Evolutionary conservation across 2,329 filamentous ascomycete species (phyloP), one percentile per base, ranked within the genome.

Genomic region (Neonectria punicea): DNA sequence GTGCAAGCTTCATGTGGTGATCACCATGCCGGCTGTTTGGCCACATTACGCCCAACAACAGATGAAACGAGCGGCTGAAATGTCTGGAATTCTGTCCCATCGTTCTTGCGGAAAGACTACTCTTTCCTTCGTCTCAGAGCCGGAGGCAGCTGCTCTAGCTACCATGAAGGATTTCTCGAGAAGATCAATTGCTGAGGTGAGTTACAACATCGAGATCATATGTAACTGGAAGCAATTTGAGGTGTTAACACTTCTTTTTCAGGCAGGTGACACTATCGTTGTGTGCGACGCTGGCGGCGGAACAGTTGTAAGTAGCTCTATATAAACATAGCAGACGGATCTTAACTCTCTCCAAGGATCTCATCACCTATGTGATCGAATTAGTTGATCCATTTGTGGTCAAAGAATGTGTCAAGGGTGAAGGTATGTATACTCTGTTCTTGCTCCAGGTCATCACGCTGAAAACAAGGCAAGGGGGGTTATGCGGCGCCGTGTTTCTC

Each of bases 1-100:
- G 2, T 76, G 73, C 16, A 67, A 63, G 0, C 77, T 82, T 10
- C 73, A 79, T 10, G 69, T 84, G 2, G 73, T 82, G 2, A 63
- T 82, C 4, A 84, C 82, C 0, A 44, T 84, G 0, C 82, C 82
- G 0, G 82, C 82, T 0, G 82, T 84, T 6, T 84, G 81, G 81
- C 78, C 79, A 0, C 66, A 74, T 0, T 81, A 80, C 49, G 78
- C 79, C 0, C 76, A 77, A 2, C 51, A 63, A 0, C 58, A 72
- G 0, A 83, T 84, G 81, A 66, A 70, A 0, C 36, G 73, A 1
- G 82, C 80, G 0, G 76, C 73, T 0, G 30, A 66, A 0, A 11
- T 56, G 0, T 78, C 82, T 0, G 82, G 81, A 0, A 78, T 84
- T 6, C 63, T 82, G 0, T 53, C 67, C 0, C 9, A 41, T 0